Evolutionary conservation across 805 yeast genomes (phyloP), one percentile per base, ranked within the genome.

Genomic region (Zygosaccharomyces pseudorouxii): DNA sequence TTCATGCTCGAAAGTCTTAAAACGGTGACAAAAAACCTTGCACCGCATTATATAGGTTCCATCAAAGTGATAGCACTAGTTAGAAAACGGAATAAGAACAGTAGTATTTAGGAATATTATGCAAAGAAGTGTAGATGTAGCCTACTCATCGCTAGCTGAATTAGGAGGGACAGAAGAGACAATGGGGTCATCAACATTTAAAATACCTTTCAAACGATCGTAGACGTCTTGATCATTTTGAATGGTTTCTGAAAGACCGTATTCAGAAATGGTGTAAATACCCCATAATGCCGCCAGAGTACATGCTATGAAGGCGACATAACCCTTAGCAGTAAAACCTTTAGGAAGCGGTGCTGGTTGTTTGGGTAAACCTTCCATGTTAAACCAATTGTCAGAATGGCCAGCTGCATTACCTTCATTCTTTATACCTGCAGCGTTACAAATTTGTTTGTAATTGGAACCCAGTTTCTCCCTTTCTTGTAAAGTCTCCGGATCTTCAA

Each of bases 351-450:
- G 84, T 0, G 58, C 56, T 12, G 78, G 76, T 59, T 86, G 93
- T 35, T 73, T 55, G 33, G 76, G 75, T 58, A 84, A 86, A 4
- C 86, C 87, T 1, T 68, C 52, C 55, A 86, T 64, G 55, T 84
- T 72, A 9, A 80, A 66, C 78, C 84, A 81, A 46, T 77, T 73
- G 2, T 70, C 65, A 1, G 69, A 46, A 45, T 78, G 74, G 6
- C 85, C 88, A n/a, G 90, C 92, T 3, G 95, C 90, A 65, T 85
- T 84, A 43, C 92, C 92, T 37, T 55, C 57, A 31, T 63, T 64
- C 23, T 80, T 71, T 12, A 80, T 70, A 41, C 72, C 69, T 16
- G 75, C 74, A 2, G 64, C 68, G 3, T 60, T 53, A 63, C 93
- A 84, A 3, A 72, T 72, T 12, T 72, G 69, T 27, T 72, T 62